Percentiles rank a stretch among this genome's conserved stretches.
Conservation (phyloP, 2,329 filamentous ascomycete species). For the Pestalotiopsis sp. region DNA sequence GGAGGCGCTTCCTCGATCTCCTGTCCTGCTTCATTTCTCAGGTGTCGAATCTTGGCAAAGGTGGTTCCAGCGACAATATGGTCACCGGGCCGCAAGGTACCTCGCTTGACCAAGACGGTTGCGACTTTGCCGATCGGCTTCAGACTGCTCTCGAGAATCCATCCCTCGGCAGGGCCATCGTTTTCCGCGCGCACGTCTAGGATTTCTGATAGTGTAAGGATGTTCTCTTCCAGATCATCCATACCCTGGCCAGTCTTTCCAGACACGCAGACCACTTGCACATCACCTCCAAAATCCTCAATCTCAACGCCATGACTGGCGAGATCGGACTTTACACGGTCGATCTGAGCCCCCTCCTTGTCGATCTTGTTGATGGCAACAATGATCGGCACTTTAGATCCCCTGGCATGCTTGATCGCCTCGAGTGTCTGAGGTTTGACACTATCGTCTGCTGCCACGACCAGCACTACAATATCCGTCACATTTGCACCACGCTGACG, state of each 20-base stretch:
- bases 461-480: slow-evolving; percentile 94
- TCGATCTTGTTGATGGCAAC: slow-evolving; percentile 98
- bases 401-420: slow-evolving; percentile 89
- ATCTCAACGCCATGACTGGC: slow-evolving; percentile 83
- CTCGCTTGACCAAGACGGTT: slow-evolving; percentile 85
- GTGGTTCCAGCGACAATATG: slow-evolving; percentile 85
- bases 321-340: slow-evolving; percentile 87
- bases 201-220: slow-evolving; percentile 83
- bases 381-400: slow-evolving; percentile 89
- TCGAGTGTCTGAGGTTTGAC: slow-evolving; percentile 97
- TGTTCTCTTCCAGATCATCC: slow-evolving; percentile 88
- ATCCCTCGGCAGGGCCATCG: slow-evolving; percentile 82
- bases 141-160: slow-evolving; percentile 89
- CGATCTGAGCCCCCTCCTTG: slow-evolving; percentile 78
- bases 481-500: slow-evolving; percentile 92
- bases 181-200: slow-evolving; percentile 84
- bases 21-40: slow-evolving; percentile 83
- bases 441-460: slow-evolving; percentile 95
- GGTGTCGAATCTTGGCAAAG: slow-evolving; percentile 81
- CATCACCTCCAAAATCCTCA: slow-evolving; percentile 93
- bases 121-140: slow-evolving; percentile 84
- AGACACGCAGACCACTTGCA: slow-evolving; percentile 88
- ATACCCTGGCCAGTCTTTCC: slow-evolving; percentile 95
- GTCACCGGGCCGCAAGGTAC: slow-evolving; percentile 80
- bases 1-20: slow-evolving; percentile 76